These are phyloP conservation scores for Quercus parvula DNA, from an alignment of 306 rosid species.

Conservation along the genomic window DNA sequence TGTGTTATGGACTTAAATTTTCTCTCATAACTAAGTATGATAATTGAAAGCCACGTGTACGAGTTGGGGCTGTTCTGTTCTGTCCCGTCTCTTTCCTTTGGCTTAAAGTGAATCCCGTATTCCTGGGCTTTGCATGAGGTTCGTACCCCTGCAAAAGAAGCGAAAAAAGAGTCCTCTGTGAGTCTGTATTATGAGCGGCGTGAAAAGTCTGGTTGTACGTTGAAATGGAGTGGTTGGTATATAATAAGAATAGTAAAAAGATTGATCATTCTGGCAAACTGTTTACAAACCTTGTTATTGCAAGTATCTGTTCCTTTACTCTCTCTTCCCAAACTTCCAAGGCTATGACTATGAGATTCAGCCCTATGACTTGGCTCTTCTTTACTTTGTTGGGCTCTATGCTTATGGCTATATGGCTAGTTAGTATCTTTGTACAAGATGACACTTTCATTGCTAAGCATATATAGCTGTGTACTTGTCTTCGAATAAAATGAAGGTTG, in stretches of 20 bases:
- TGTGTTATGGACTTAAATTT: too few relatives aligned
- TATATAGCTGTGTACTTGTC: neutral
- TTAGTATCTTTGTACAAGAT: too few relatives aligned
- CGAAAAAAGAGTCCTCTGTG: neutral
- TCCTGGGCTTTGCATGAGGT: conserved; percentile 52
- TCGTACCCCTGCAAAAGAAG: conserved; percentile 17
- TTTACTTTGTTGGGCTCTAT: conserved; percentile 26
- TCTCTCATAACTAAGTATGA: too few relatives aligned
- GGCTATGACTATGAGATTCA: conserved; percentile 31
- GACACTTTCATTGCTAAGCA: too few relatives aligned
- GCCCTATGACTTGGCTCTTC: conserved; percentile 10
- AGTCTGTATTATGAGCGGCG: conserved; percentile 13
- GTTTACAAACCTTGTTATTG: neutral
- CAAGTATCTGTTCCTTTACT: neutral
- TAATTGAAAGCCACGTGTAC: conserved; percentile 34
- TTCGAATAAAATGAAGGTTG: neutral
- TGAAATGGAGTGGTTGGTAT: conserved; percentile 18
- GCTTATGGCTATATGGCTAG: neutral
- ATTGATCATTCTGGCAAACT: conserved; percentile 39
- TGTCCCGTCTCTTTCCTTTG: conserved; percentile 13
- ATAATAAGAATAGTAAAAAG: conserved; percentile 46
- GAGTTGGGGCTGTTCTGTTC: conserved; percentile 30
- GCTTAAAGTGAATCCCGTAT: conserved; percentile 40
- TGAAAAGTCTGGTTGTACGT: conserved; percentile 26
- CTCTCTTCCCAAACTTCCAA: conserved; percentile 23